Evolutionary conservation across 306 rosid species (phyloP).

Genomic region (Pueraria montana): DNA sequence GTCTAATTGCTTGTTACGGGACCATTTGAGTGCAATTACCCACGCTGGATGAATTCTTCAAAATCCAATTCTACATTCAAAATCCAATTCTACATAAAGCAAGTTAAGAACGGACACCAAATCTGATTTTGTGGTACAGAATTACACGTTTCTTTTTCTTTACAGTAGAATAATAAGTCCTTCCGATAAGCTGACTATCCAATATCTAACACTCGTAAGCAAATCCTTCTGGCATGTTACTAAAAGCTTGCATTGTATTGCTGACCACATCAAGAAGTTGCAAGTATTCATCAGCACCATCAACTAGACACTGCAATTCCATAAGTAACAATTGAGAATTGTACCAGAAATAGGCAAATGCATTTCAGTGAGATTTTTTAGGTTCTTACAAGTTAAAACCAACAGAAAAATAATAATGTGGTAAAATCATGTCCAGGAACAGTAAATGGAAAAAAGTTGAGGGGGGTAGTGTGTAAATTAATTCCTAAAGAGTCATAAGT

Average conservation of each 20-base stretch:
- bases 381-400: not conserved
- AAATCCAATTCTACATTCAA: slow-evolving; percentile 34
- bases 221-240: slow-evolving; percentile 73
- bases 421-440: not conserved
- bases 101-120: slow-evolving; percentile 14
- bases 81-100: slow-evolving; percentile 35
- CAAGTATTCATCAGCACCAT: slow-evolving; percentile 92
- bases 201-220: slow-evolving; percentile 50
- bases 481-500: slow-evolving; percentile 28
- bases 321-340: slow-evolving; percentile 44
- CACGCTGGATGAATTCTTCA: not conserved
- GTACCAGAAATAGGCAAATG: slow-evolving; percentile 8
- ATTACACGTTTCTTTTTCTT: not conserved
- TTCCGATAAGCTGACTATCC: slow-evolving; percentile 4
- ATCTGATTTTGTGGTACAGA: slow-evolving; percentile 7
- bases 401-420: not conserved
- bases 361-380: not conserved
- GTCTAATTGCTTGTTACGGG: not conserved
- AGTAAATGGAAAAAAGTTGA: not conserved
- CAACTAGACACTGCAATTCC: slow-evolving; percentile 79
- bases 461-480: not conserved
- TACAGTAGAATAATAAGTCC: slow-evolving; percentile 18
- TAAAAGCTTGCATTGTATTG: slow-evolving; percentile 71
- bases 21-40: slow-evolving; percentile 2
- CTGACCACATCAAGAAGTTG: slow-evolving; percentile 89